A percentile compares a stretch with the other conserved stretches of the same genome.
Conservation (phyloP, 2,329 filamentous ascomycete genomes). For the Colletotrichum sp. region DNA sequence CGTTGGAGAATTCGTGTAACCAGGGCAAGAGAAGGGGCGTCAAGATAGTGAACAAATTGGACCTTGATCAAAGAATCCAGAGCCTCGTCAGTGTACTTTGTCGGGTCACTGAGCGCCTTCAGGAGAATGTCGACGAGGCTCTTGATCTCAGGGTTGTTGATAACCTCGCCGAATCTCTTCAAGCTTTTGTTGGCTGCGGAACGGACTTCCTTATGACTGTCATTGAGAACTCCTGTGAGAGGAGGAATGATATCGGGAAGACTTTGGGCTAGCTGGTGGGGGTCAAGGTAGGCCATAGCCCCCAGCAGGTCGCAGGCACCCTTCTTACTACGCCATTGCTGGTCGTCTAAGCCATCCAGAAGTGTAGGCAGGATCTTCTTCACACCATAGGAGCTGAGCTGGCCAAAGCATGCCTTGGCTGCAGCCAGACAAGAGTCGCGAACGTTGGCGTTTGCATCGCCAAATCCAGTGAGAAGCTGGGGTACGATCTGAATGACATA, state of each 20-base stretch:
- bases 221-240: conserved; percentile 90
- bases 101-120: conserved; percentile 96
- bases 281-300: conserved; percentile 98
- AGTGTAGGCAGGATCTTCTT: conserved; percentile 93
- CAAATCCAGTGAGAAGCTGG: conserved; percentile 86
- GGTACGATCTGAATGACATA: conserved; percentile 97
- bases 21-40: conserved; percentile 91
- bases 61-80: conserved; percentile 95
- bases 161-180: conserved; percentile 98
- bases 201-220: conserved; percentile 97
- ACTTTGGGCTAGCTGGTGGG: conserved; percentile 89
- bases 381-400: conserved; percentile 92
- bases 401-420: conserved; percentile 92
- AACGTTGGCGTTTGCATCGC: conserved; percentile 86
- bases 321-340: conserved; percentile 98
- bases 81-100: conserved; percentile 94
- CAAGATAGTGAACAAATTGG: conserved; percentile 98
- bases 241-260: conserved; percentile 97
- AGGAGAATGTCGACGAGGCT: conserved; percentile 87
- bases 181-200: conserved; percentile 91
- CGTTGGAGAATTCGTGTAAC: conserved; percentile 96
- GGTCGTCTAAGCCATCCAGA: conserved; percentile 89
- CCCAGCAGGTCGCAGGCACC: conserved; percentile 95
- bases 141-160: conserved; percentile 97
- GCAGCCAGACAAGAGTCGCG: conserved; percentile 92